Conservation (phyloP, 768 basidiomycete species). For the Lactarius sp. region DNA sequence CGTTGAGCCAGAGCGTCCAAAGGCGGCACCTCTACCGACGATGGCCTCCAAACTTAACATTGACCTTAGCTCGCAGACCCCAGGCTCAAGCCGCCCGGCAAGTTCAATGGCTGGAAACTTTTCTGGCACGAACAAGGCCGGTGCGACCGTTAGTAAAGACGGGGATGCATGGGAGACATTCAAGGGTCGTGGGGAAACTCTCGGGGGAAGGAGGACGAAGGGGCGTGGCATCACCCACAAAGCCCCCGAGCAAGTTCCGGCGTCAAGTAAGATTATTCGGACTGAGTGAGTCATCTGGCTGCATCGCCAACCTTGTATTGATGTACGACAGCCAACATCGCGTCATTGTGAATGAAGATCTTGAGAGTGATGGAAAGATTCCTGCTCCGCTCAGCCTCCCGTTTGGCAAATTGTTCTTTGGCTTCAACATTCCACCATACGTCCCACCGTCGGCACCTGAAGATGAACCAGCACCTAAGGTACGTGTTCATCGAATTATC, state of each 20-base stretch:
- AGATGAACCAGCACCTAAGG: conserved; percentile 19
- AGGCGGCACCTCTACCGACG: conserved; percentile 74
- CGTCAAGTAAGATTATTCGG: conserved; percentile 82
- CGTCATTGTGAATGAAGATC: conserved; percentile 74
- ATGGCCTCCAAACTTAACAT: conserved; percentile 98
- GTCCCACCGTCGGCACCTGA: conserved; percentile 39
- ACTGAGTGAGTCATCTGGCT: conserved; percentile 66
- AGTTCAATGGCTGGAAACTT: conserved; percentile 71
- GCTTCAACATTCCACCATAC: conserved; percentile 77
- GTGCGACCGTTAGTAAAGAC: conserved; percentile 58
- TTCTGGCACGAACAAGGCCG: conserved; percentile 45
- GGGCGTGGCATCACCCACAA: conserved; percentile 88
- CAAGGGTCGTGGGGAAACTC: conserved; percentile 89
- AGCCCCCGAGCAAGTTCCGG: conserved; percentile 71
- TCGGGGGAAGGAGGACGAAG: conserved; percentile 88
- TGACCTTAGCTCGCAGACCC: conserved; percentile 80
- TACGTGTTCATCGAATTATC: conserved; percentile 8
- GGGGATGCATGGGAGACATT: conserved; percentile 93
- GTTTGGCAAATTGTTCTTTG: conserved; percentile 94
- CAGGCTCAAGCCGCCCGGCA: conserved; percentile 77
- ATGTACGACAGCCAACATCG: conserved; percentile 58
- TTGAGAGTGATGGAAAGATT: conserved; percentile 71
- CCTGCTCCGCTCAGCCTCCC: conserved; percentile 90
- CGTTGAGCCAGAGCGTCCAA: conserved; percentile 86
- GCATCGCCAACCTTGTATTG: conserved; percentile 19